Evolutionary conservation across 2,329 filamentous ascomycete genomes (phyloP).

Genomic region (Sordariomycetes sp.): DNA sequence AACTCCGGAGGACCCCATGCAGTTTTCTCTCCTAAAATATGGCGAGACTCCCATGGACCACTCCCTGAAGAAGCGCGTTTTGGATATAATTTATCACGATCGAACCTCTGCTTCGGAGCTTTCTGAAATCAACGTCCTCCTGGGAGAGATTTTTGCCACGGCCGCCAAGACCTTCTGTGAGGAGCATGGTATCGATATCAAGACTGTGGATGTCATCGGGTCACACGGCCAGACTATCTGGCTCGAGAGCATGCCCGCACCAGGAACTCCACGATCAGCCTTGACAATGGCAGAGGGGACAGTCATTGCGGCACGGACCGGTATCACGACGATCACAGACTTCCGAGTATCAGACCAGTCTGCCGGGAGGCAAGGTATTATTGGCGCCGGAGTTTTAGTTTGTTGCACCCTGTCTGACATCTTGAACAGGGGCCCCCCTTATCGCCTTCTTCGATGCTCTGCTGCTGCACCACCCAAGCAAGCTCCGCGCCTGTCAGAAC

Average conservation of each 20-base stretch:
- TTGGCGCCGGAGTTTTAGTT: no score
- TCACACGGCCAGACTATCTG: slow-evolving; percentile 48
- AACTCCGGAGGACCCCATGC: slow-evolving; percentile 34
- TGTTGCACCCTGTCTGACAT: no score
- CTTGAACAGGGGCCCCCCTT: slow-evolving; percentile 24
- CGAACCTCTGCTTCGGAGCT: slow-evolving; percentile 37
- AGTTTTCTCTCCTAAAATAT: slow-evolving; percentile 43
- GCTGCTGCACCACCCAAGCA: slow-evolving; percentile 40
- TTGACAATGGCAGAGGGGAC: slow-evolving; percentile 44
- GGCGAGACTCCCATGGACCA: slow-evolving; percentile 39
- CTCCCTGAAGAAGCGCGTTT: slow-evolving; percentile 39
- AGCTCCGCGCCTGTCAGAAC: slow-evolving; percentile 45
- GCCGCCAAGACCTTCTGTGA: slow-evolving; percentile 35
- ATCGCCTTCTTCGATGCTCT: slow-evolving; percentile 44
- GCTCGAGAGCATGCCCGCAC: slow-evolving; percentile 37
- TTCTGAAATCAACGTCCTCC: slow-evolving; percentile 40
- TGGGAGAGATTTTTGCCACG: slow-evolving; percentile 41
- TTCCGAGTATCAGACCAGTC: slow-evolving; percentile 43
- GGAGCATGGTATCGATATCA: slow-evolving; percentile 24
- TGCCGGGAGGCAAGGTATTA: slow-evolving; percentile 32
- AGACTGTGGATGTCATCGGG: slow-evolving; percentile 37
- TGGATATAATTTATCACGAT: slow-evolving; percentile 42
- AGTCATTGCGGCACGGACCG: slow-evolving; percentile 38
- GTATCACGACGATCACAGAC: slow-evolving; percentile 44
- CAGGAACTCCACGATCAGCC: slow-evolving; percentile 28